These are phyloP conservation scores for Lentinula guzmanii DNA, from an alignment of 768 basidiomycete species.

Conservation along the genomic window DNA sequence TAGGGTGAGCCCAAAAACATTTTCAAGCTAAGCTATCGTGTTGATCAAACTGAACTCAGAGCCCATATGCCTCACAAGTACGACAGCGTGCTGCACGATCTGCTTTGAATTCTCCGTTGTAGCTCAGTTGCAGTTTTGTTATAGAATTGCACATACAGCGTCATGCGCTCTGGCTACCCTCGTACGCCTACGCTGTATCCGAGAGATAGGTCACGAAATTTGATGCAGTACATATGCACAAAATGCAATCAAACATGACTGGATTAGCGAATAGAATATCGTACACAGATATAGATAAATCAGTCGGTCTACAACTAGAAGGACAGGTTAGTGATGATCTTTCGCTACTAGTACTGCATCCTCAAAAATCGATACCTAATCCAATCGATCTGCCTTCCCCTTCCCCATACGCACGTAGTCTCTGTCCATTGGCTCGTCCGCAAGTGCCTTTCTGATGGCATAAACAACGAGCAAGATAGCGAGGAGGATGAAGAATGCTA, in stretches of 20 bases:
- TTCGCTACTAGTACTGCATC: too few species aligned
- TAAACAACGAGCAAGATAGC: slow-evolving; percentile 24
- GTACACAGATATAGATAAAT: background rate
- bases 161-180: background rate
- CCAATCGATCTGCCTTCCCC: slow-evolving; percentile 16
- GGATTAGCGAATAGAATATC: too few species aligned
- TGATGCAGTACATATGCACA: too few species aligned
- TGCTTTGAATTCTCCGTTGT: slow-evolving; percentile 32
- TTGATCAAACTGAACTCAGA: slow-evolving; percentile 22
- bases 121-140: background rate
- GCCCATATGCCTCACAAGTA: slow-evolving; percentile 81
- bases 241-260: too few species aligned
- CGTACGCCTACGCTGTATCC: background rate
- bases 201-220: background rate
- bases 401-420: slow-evolving; percentile 11
- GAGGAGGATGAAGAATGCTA: slow-evolving; percentile 24
- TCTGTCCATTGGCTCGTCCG: slow-evolving; percentile 16
- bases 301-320: background rate
- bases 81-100: slow-evolving; percentile 66
- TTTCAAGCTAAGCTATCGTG: background rate
- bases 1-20: slow-evolving; percentile 42
- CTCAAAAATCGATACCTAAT: background rate
- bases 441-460: slow-evolving; percentile 17
- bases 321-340: too few species aligned
- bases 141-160: background rate